Evolutionary conservation across 2,329 filamentous ascomycete genomes (phyloP).

Genomic region (Coleophoma crateriformis): DNA sequence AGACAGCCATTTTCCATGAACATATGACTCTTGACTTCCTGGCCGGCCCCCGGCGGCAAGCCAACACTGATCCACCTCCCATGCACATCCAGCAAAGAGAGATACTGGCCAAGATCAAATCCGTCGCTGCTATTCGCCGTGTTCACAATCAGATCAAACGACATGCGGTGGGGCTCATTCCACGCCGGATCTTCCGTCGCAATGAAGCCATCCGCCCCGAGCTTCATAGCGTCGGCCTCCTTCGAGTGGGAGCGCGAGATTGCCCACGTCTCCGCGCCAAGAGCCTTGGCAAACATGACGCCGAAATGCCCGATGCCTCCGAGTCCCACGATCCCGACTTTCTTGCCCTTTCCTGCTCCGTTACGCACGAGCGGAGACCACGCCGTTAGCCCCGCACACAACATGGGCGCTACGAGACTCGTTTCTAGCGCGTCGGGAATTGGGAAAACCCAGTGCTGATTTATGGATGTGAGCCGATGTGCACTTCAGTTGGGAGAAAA

Average conservation of each 20-base stretch:
- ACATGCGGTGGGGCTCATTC: constrained; percentile 39
- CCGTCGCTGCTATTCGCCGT: constrained; percentile 62
- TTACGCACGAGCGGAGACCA: constrained; percentile 72
- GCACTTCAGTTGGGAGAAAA: no score
- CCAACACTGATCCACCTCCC: constrained; percentile 74
- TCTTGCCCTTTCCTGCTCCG: constrained; percentile 69
- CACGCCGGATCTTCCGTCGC: constrained; percentile 38
- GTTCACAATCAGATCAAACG: constrained; percentile 71
- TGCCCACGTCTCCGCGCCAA: constrained; percentile 53
- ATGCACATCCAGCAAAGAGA: constrained; percentile 73
- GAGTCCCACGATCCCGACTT: constrained; percentile 67
- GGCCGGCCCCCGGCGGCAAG: constrained; percentile 68
- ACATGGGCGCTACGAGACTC: constrained; percentile 65
- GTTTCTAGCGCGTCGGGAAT: constrained; percentile 66
- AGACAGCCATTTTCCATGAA: constrained; percentile 68
- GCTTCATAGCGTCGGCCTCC: constrained; percentile 47
- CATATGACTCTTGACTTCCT: constrained; percentile 65
- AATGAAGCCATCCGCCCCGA: constrained; percentile 54
- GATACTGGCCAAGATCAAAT: constrained; percentile 65
- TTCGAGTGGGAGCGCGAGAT: constrained; percentile 53
- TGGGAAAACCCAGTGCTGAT: constrained; percentile 48
- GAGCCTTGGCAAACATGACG: constrained; percentile 60
- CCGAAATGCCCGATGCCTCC: constrained; percentile 67
- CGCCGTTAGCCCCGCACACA: constrained; percentile 76
- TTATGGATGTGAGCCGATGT: not conserved